Percentiles rank a stretch among this genome's conserved stretches.
phyloP scores from a whole-genome alignment of 1,139 yeast genomes.

The Geotrichum fermentans region DNA sequence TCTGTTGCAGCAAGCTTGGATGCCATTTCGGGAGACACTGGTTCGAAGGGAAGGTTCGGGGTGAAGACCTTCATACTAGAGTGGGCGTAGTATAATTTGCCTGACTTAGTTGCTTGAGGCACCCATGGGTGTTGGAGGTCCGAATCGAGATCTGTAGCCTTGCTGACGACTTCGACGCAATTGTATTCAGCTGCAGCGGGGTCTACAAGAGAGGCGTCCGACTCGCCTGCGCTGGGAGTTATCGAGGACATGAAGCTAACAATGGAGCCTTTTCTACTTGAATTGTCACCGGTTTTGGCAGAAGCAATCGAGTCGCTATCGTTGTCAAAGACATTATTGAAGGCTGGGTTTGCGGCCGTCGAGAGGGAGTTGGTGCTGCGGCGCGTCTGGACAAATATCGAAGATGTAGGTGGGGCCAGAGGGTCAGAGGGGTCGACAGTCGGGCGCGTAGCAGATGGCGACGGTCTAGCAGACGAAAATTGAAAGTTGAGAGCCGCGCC shows the following conservation, averaged over 20 bases:
- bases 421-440: slow-evolving; percentile 19
- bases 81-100: slow-evolving; percentile 31
- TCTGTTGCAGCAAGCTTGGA: slow-evolving; percentile 10
- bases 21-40: slow-evolving; percentile 20
- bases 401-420: slow-evolving; percentile 9
- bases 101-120: slow-evolving; percentile 31
- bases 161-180: slow-evolving; percentile 21
- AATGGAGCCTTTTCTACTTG: slow-evolving; percentile 25
- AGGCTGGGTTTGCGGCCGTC: slow-evolving; percentile 11
- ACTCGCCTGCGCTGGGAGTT: slow-evolving; percentile 16
- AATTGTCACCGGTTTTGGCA: slow-evolving; percentile 6
- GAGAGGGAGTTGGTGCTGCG: slow-evolving; percentile 3
- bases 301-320: slow-evolving; percentile 7
- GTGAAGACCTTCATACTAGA: slow-evolving; percentile 27
- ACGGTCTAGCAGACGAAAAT: slow-evolving; percentile 1
- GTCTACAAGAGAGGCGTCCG: slow-evolving; percentile 18
- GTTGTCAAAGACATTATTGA: slow-evolving; percentile 16
- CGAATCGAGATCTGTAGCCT: slow-evolving; percentile 17
- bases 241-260: slow-evolving; percentile 22
- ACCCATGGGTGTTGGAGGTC: slow-evolving; percentile 29
- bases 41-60: slow-evolving; percentile 29
- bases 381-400: slow-evolving; percentile 17
- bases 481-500: slow-evolving; percentile 3
- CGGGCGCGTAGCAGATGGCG: background rate
- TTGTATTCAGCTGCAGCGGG: slow-evolving; percentile 20